Conservation (phyloP, 2,329 filamentous ascomycete species). For the Diaporthe batatas region DNA sequence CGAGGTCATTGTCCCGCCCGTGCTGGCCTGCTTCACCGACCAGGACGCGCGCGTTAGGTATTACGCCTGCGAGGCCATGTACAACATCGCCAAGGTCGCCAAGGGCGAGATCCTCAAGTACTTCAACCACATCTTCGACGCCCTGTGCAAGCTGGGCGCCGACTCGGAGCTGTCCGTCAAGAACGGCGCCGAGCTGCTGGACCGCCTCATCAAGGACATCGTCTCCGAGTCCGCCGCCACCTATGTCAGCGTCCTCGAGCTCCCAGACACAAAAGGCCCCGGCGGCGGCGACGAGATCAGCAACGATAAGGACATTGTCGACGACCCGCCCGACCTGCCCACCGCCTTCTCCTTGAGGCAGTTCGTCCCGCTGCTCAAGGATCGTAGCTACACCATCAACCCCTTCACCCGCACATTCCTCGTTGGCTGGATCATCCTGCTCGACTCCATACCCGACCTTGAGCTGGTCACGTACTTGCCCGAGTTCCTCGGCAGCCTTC, state of each 20-base stretch:
- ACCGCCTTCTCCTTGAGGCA: conserved; percentile 92
- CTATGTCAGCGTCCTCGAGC: conserved; percentile 90
- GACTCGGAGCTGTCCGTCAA: conserved; percentile 98
- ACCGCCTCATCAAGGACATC: conserved; percentile 95
- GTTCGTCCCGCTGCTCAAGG: conserved; percentile 94
- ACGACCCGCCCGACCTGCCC: conserved; percentile 67
- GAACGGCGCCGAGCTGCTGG: conserved; percentile 94
- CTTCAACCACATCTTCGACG: conserved; percentile 99
- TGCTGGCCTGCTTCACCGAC: conserved; percentile 96
- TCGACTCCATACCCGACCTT: conserved; percentile 96
- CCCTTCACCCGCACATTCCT: conserved; percentile 95
- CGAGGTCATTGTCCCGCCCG: conserved; percentile 93
- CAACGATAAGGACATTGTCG: conserved; percentile 60
- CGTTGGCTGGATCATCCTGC: conserved; percentile 93
- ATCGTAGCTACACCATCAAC: conserved; percentile 93
- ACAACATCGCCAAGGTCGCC: conserved; percentile 99
- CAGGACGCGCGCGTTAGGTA: conserved; percentile 98
- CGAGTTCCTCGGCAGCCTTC: conserved; percentile 88
- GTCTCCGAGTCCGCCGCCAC: conserved; percentile 94
- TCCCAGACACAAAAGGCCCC: conserved; percentile 54
- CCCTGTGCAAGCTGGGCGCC: conserved; percentile 95
- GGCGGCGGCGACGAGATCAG: conserved; percentile 62
- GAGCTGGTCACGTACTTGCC: conserved; percentile 94
- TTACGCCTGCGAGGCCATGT: conserved; percentile 99
- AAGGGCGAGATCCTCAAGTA: conserved; percentile 97